phyloP scores from a whole-genome alignment of 164 flowering plant genomes.

The Magnolia kwangsiensis region DNA sequence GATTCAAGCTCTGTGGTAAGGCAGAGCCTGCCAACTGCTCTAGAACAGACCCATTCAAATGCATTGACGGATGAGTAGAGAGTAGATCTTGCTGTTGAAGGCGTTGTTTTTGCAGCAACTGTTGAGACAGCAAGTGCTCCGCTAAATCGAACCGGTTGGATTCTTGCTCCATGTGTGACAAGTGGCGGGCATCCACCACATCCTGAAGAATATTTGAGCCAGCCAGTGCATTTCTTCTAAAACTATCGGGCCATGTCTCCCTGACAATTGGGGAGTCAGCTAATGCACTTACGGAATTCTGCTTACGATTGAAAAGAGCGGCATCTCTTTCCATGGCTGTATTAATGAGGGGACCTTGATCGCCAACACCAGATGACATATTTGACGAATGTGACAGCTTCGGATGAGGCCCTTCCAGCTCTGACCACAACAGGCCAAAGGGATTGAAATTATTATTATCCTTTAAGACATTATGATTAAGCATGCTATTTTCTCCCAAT shows the following conservation, averaged over 20 bases:
- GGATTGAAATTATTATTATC: constrained; percentile 58
- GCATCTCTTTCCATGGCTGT: constrained; percentile 31
- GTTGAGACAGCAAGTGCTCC: constrained; percentile 49
- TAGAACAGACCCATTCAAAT: constrained; percentile 37
- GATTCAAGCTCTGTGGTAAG: constrained; percentile 27
- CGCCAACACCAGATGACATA: constrained; percentile 27
- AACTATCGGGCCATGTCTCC: constrained; percentile 57
- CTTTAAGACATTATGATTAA: constrained; percentile 21
- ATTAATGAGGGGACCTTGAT: constrained; percentile 19
- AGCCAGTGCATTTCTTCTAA: constrained; percentile 31
- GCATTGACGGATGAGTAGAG: constrained; percentile 27
- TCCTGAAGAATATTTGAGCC: constrained; percentile 36
- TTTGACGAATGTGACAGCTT: constrained; percentile 39
- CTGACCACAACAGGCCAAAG: constrained; percentile 78
- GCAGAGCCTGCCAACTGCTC: constrained; percentile 40
- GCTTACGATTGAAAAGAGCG: constrained; percentile 18
- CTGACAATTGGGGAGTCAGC: constrained; percentile 33
- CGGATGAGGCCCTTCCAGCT: constrained; percentile 46
- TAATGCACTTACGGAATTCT: constrained; percentile 26
- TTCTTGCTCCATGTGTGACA: constrained; percentile 44
- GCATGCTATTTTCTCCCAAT: constrained; percentile 24
- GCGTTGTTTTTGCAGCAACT: constrained; percentile 51
- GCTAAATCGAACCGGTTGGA: constrained; percentile 35
- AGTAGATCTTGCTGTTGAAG: constrained; percentile 44
- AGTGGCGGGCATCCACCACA: constrained; percentile 33